Base-by-base conservation (phyloP, 345 rosid genomes). In the Pugionium cornutum region DNA sequence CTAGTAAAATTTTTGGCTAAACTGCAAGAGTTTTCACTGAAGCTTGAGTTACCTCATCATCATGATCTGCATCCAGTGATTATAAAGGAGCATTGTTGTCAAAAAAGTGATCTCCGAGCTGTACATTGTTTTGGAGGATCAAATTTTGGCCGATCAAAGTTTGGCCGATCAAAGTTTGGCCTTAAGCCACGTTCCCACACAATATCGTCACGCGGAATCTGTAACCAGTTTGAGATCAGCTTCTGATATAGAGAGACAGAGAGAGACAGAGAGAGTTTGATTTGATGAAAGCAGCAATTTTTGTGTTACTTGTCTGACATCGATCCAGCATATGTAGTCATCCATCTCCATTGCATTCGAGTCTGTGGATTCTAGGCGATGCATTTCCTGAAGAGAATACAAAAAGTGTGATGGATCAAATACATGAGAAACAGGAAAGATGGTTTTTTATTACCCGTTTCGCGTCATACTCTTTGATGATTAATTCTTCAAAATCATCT, bases 261-360 rank as follows among this genome's bases (percentile, higher is more conserved):
- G 18, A 18, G 18, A 18, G 18, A 18, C 18, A 18, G 18, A 18
- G 18, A 18, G 18, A 18, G 26, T 56, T 53, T 7, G 30, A 44
- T 27, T 44, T 54, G 31, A 54, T 30, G 33, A 56, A 57, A 37
- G 4, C 0, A 18, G 63, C 6, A 35, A 39, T 55, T 46, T 27
- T 7, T 7, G 53, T 33, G 36, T 44, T 67, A 58, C 72, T 9
- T 58, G 30, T 68, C 50, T 68, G 9, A 68, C 1, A 68, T 68
- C 72, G 2, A 49, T 4, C 72, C 48, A 40, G 41, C 18, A 4
- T 1, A 47, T 29, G 9, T 1, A 7, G 0, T 30, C 55, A 44
- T 70, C 67, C 25, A 47, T 34, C 41, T 54, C 55, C 62, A 53
- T 43, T 47, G 34, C 68, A 18, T 36, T 10, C 29, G 55, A 0